A percentile compares a stretch with the other conserved stretches of the same genome.
These are phyloP conservation scores for Berkeleyomyces basicola DNA, from an alignment of 2,329 filamentous ascomycete species.

Conservation along the genomic window DNA sequence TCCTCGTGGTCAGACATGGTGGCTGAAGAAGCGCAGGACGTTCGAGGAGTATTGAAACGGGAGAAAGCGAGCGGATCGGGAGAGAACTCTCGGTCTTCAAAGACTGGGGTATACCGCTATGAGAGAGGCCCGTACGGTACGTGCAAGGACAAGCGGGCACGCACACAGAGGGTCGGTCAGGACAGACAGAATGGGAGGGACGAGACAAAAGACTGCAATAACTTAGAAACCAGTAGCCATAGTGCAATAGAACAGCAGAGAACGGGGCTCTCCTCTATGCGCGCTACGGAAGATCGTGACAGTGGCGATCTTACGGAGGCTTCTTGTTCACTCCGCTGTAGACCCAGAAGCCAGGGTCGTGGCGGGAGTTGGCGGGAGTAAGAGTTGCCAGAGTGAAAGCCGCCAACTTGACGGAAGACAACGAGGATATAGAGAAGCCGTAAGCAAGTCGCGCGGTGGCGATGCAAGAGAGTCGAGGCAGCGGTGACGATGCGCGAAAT, in stretches of 20 bases:
- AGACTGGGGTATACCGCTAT: background rate
- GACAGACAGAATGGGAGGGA: background rate
- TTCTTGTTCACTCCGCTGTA: constrained; percentile 93
- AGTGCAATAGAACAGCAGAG: background rate
- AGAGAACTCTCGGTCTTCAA: background rate
- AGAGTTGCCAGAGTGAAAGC: constrained; percentile 13
- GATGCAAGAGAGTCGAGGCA: background rate
- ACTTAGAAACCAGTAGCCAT: constrained; percentile 6
- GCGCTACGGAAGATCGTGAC: background rate
- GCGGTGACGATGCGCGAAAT: background rate
- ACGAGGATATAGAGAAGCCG: background rate
- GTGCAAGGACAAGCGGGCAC: background rate
- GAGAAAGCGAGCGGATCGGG: background rate
- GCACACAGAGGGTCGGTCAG: background rate
- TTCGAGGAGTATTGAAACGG: background rate
- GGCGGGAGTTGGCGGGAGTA: constrained; percentile 44
- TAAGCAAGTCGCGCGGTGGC: constrained; percentile 1
- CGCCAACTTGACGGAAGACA: constrained; percentile 12
- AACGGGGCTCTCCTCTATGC: background rate
- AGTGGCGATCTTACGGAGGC: constrained; percentile 60
- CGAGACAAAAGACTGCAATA: background rate
- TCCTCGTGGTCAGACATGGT: constrained; percentile 54
- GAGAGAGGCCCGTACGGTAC: background rate
- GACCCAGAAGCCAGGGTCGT: constrained; percentile 85
- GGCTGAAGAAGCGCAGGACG: constrained; percentile 18